Evolutionary conservation across 495 filamentous ascomycete genomes (phyloP), one percentile per base, ranked within the genome.

Genomic region (Aspergillus coremiiformis): DNA sequence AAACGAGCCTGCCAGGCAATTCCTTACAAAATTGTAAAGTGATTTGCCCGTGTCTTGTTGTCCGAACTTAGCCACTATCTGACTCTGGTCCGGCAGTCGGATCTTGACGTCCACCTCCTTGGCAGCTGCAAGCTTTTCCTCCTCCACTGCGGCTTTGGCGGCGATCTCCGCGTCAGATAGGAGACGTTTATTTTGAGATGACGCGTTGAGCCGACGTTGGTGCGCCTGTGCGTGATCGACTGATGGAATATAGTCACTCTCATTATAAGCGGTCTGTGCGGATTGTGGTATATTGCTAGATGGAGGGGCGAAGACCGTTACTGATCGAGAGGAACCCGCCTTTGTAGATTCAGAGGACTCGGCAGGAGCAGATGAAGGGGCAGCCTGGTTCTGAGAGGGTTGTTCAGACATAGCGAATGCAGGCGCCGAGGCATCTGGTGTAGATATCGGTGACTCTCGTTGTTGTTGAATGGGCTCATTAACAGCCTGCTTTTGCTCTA

Each of bases 171-270:
- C 72, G 47, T 79, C 75, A 26, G 68, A 71, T n/a, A 64, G 68
- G 14, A 71, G 78, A 67, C 81, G 84, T 55, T 78, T 79, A 64
- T 89, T 89, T 23, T 80, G 81, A 21, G 80, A 77, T 6, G 74
- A 69, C 20, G 73, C 65, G 44, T 79, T 74, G 7, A 97, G 84
- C 15, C 82, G 77, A 24, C 79, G 74, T 67, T 97, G 90, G 58
- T 92, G 87, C 10, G 82, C 71, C 59, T 91, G 85, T 24, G 89
- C 87, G 55, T 97, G 89, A 35, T 85, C 87, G 56, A 95, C 82
- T 17, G 86, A 88, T 1, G 91, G 90, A 21, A 86, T 77, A 64
- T 87, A 97, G 56, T 89, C 88, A 17, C 75, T 75, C 50, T 91
- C 87, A 21, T 87, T 78, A 53, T 83, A 80, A 12, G 74, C 64